Percentiles rank a stretch among this genome's conserved stretches.
Evolutionary conservation across 2,329 filamentous ascomycete genomes (phyloP).

Genomic region (Pseudocercospora fuligena): DNA sequence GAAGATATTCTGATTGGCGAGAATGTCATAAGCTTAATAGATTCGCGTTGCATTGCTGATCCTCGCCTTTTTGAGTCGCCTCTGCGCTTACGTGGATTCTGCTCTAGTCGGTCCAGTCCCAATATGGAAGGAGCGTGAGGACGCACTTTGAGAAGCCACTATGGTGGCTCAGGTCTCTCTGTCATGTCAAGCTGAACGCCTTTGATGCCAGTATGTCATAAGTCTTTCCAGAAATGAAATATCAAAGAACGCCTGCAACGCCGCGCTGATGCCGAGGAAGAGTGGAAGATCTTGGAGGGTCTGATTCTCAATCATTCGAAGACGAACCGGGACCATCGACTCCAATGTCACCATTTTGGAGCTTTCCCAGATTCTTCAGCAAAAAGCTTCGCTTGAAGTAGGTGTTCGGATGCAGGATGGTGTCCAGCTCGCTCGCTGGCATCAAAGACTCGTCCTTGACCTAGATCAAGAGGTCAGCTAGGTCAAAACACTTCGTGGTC

Average conservation of each 20-base stretch:
- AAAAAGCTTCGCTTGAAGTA: constrained; percentile 96
- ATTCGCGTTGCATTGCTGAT: constrained; percentile 4
- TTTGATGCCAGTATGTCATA: not conserved
- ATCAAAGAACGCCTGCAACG: not conserved
- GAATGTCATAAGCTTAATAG: not conserved
- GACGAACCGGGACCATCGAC: constrained; percentile 40
- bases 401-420: constrained; percentile 95
- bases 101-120: not conserved
- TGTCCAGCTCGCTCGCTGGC: constrained; percentile 77
- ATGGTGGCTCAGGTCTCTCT: not conserved
- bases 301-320: constrained; percentile 10
- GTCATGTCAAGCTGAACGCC: not conserved
- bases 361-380: constrained; percentile 74
- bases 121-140: not conserved
- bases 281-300: not conserved
- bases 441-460: constrained; percentile 55
- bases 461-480: constrained; percentile 24
- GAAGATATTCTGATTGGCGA: not conserved
- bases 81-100: not conserved
- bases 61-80: not conserved
- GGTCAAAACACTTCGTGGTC: not conserved
- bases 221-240: not conserved
- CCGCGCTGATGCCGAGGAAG: constrained; percentile 4
- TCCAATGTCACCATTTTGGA: constrained; percentile 43
- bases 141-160: not conserved